Evolutionary conservation across 2,329 filamentous ascomycete species (phyloP), one percentile per base, ranked within the genome.

Genomic region (Helicocarpus griseus): DNA sequence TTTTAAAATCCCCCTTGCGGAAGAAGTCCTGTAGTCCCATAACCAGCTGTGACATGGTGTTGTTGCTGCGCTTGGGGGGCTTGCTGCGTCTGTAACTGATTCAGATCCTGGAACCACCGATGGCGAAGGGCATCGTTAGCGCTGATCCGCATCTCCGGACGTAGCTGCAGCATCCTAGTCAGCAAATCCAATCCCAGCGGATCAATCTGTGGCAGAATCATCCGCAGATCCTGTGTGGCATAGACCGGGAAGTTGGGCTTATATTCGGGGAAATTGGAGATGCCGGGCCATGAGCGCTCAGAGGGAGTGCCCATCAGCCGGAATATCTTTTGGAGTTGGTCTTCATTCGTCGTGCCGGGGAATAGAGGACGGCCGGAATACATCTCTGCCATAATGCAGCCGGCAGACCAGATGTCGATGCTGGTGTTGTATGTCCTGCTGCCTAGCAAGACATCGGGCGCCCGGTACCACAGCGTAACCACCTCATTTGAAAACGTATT

Each of bases 301-400:
- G 88, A 95, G 0, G 93, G 93, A 0, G 93, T 98, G 55, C 93
- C 93, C 93, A 98, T 98, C 55, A 98, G 85, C 54, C 93, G 82
- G 79, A 98, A 98, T 69, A 98, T 98, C 67, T 94, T 89, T 57
- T 95, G 80, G 48, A 97, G 83, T 69, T 98, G 93, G 66, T 98
- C 93, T 69, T 98, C 93, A 68, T 98, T 98, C 35, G 93, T 96
- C 1, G 93, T 98, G 53, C 93, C 93, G 0, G 93, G 93, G 73
- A 98, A 98, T 5, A 98, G 79, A 0, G 93, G 93, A 17, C 93
- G 81, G 3, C 93, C 93, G 0, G 91, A 96, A 70, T 94, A 97
- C 89, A 98, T 96, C 72, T 98, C 93, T 8, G 93, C 93, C 93
- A 98, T 97, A 76, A 98, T 98, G 70, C 93, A 98, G 52, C 93